These are phyloP conservation scores for Achaetomiella virescens DNA, from an alignment of 495 filamentous ascomycete genomes.

Conservation along the genomic window DNA sequence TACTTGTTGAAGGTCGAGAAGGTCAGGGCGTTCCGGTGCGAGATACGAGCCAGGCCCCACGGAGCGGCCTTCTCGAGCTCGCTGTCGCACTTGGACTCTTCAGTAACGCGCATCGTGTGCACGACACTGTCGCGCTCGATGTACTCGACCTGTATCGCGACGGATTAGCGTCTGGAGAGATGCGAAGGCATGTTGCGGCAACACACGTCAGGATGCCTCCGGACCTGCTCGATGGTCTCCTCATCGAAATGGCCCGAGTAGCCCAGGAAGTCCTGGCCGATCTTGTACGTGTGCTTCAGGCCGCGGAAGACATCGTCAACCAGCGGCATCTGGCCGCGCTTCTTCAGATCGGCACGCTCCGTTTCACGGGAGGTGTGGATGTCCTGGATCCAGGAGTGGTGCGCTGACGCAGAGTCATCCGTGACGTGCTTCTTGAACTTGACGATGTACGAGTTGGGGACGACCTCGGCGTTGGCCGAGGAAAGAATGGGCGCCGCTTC, in stretches of 20 bases:
- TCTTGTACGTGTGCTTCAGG: constrained; percentile 91
- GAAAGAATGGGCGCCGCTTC: constrained; percentile 85
- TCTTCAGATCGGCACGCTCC: constrained; percentile 71
- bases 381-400: constrained; percentile 90
- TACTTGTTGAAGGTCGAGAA: constrained; percentile 98
- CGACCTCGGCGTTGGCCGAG: constrained; percentile 60
- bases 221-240: constrained; percentile 83
- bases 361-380: constrained; percentile 58
- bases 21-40: constrained; percentile 76
- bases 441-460: constrained; percentile 93
- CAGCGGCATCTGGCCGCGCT: constrained; percentile 75
- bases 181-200: not conserved
- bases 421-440: constrained; percentile 96
- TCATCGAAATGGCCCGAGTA: constrained; percentile 98
- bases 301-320: constrained; percentile 68
- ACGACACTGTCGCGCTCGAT: constrained; percentile 93
- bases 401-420: constrained; percentile 56
- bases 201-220: constrained; percentile 96
- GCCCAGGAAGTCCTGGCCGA: constrained; percentile 74
- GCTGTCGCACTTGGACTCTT: constrained; percentile 30
- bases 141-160: constrained; percentile 72
- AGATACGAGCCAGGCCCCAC: constrained; percentile 97
- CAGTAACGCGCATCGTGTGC: constrained; percentile 56
- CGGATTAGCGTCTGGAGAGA: constrained; percentile 11
- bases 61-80: constrained; percentile 83